These are phyloP conservation scores for Juncus effusus DNA, from an alignment of 176 grass and related monocot species.

Conservation along the genomic window DNA sequence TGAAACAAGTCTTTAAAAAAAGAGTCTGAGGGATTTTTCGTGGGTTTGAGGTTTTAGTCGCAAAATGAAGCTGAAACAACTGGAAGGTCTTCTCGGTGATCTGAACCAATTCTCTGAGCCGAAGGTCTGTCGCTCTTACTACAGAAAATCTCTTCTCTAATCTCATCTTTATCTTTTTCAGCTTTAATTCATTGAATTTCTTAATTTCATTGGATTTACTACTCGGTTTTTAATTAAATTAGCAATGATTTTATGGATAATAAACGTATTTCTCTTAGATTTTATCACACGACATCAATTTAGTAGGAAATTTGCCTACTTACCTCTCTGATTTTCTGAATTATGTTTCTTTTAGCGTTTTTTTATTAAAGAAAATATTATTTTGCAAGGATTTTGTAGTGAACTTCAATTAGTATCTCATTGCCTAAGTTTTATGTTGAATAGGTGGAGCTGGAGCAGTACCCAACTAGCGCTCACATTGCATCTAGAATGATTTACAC, in stretches of 20 bases:
- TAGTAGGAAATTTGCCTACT: too few species aligned
- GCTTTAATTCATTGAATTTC: too few species aligned
- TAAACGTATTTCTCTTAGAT: too few species aligned
- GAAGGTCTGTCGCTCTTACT: constrained; percentile 37
- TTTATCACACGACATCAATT: too few species aligned
- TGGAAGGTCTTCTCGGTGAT: constrained; percentile 79
- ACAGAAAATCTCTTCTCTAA: background rate
- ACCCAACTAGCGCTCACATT: constrained; percentile 84
- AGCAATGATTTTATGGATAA: background rate
- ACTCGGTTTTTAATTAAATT: too few species aligned
- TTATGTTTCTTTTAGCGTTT: background rate
- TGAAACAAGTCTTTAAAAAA: background rate
- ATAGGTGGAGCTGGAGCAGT: constrained; percentile 94
- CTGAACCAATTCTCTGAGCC: constrained; percentile 76
- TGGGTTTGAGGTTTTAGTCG: too few species aligned
- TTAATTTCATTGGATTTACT: too few species aligned
- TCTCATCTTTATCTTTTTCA: constrained; percentile 9
- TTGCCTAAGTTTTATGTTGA: constrained; percentile 4
- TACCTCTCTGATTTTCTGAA: too few species aligned
- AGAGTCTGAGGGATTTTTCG: too few species aligned
- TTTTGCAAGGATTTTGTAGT: background rate
- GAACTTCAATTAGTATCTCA: constrained; percentile 2
- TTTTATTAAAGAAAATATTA: background rate
- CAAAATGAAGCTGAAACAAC: constrained; percentile 91
- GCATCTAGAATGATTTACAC: constrained; percentile 90